Evolutionary conservation across 2,329 filamentous ascomycete species (phyloP).

Genomic region (Epichloe aotearoae): DNA sequence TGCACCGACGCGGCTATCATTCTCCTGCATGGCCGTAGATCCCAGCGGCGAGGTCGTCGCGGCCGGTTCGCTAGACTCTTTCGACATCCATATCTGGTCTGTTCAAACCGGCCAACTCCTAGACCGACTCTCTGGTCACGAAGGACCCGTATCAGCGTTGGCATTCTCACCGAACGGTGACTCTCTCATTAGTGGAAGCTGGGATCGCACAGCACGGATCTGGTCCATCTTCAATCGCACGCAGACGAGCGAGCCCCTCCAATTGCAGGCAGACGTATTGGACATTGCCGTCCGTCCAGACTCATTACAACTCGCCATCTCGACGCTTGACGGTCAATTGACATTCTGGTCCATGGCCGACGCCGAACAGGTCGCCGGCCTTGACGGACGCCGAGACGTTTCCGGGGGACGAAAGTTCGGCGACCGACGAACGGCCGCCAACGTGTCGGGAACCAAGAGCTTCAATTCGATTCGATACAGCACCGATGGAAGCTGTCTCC

Average conservation of each 20-base stretch:
- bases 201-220: constrained; percentile 89
- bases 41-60: constrained; percentile 93
- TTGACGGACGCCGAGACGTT: constrained; percentile 84
- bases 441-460: constrained; percentile 76
- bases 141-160: constrained; percentile 81
- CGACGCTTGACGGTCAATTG: constrained; percentile 83
- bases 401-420: constrained; percentile 87
- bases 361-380: constrained; percentile 68
- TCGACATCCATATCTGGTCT: constrained; percentile 96
- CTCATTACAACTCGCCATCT: constrained; percentile 79
- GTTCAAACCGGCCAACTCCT: constrained; percentile 94
- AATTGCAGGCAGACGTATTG: constrained; percentile 82
- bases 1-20: constrained; percentile 78
- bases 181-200: constrained; percentile 79
- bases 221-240: constrained; percentile 93
- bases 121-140: constrained; percentile 81
- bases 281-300: constrained; percentile 81
- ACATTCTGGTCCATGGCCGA: constrained; percentile 92
- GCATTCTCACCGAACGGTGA: constrained; percentile 81
- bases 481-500: constrained; percentile 76
- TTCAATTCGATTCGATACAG: constrained; percentile 85
- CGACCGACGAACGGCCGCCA: constrained; percentile 83
- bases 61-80: constrained; percentile 87
- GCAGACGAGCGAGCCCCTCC: constrained; percentile 87
- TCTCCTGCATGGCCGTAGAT: constrained; percentile 91